A percentile compares a stretch with the other conserved stretches of the same genome.
phyloP scores from a whole-genome alignment of 1,284 basidiomycete species.

The Peniophora sp. region DNA sequence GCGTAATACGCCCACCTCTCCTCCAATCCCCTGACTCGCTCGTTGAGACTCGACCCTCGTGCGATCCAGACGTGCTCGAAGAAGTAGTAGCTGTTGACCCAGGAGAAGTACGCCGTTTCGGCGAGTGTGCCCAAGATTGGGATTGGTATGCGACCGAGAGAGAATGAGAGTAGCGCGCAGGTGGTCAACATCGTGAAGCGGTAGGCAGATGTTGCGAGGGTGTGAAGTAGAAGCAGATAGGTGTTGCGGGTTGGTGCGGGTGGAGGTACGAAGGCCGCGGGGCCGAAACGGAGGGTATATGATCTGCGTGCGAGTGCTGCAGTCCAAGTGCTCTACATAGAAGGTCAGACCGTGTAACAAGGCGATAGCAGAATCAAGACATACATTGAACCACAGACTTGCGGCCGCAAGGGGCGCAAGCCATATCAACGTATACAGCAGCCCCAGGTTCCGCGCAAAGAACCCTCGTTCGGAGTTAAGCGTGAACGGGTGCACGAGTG shows the following conservation, averaged over 20 bases:
- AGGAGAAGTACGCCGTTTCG: slow-evolving; percentile 70
- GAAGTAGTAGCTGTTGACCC: slow-evolving; percentile 80
- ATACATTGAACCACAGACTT: slow-evolving; percentile 71
- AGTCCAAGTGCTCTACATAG: slow-evolving; percentile 61
- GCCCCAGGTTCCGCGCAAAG: slow-evolving; percentile 63
- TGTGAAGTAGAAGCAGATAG: slow-evolving; percentile 64
- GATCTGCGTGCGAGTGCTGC: slow-evolving; percentile 63
- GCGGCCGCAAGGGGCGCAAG: slow-evolving; percentile 61
- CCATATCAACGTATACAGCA: slow-evolving; percentile 72
- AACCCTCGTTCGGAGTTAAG: slow-evolving; percentile 47
- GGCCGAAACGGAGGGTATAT: slow-evolving; percentile 58
- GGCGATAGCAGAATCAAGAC: slow-evolving; percentile 17
- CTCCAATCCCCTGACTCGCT: slow-evolving; percentile 67
- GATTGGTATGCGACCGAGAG: slow-evolving; percentile 56
- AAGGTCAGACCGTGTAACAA: slow-evolving; percentile 1
- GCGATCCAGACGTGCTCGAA: slow-evolving; percentile 84
- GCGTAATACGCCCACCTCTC: slow-evolving; percentile 83
- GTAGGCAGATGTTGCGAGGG: slow-evolving; percentile 71
- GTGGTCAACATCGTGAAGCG: slow-evolving; percentile 73
- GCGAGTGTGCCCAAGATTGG: slow-evolving; percentile 54
- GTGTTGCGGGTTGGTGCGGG: slow-evolving; percentile 37
- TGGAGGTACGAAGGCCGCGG: slow-evolving; percentile 30
- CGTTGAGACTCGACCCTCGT: slow-evolving; percentile 57
- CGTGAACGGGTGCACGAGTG: slow-evolving; percentile 64
- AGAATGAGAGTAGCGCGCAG: slow-evolving; percentile 62